A percentile compares a stretch with the other conserved stretches of the same genome.
Conservation (phyloP, 306 rosid species). For the Pachyrhizus erosus region DNA sequence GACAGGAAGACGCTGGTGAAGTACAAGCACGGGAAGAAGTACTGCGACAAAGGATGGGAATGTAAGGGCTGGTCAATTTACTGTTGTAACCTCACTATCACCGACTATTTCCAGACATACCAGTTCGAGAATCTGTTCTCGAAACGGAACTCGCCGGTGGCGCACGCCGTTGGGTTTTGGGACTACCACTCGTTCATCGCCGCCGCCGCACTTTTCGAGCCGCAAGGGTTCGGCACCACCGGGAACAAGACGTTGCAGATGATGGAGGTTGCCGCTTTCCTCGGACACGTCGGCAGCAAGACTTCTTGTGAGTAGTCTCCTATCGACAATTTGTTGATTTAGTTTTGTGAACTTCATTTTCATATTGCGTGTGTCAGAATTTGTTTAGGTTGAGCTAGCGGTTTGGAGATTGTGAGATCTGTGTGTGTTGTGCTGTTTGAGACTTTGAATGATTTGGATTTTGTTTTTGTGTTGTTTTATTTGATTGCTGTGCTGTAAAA, state of each 20-base stretch:
- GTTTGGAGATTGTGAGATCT: constrained; percentile 2
- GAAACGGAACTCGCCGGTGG: constrained; percentile 75
- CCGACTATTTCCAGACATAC: constrained; percentile 71
- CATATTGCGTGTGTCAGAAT: neutral
- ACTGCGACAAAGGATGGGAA: constrained; percentile 87
- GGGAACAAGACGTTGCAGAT: constrained; percentile 76
- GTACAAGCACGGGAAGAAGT: constrained; percentile 66
- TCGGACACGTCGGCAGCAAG: constrained; percentile 86
- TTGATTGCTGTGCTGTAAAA: constrained; percentile 18
- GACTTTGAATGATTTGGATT: constrained; percentile 24
- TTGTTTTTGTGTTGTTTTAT: constrained; percentile 22
- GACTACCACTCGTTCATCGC: constrained; percentile 76
- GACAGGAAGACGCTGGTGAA: constrained; percentile 55
- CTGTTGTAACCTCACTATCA: constrained; percentile 83
- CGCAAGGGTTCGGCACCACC: constrained; percentile 86
- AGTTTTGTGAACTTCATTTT: neutral
- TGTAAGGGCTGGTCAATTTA: constrained; percentile 68
- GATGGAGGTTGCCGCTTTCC: constrained; percentile 90
- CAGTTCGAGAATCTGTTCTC: constrained; percentile 91
- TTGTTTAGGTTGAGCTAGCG: neutral
- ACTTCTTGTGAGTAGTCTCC: constrained; percentile 71
- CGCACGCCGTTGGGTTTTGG: constrained; percentile 93
- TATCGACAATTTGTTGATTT: neutral
- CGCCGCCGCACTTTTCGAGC: constrained; percentile 76
- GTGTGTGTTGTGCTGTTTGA: neutral